Base-by-base conservation (phyloP, 148 eudicot species). In the Chenopodium berlandieri region DNA sequence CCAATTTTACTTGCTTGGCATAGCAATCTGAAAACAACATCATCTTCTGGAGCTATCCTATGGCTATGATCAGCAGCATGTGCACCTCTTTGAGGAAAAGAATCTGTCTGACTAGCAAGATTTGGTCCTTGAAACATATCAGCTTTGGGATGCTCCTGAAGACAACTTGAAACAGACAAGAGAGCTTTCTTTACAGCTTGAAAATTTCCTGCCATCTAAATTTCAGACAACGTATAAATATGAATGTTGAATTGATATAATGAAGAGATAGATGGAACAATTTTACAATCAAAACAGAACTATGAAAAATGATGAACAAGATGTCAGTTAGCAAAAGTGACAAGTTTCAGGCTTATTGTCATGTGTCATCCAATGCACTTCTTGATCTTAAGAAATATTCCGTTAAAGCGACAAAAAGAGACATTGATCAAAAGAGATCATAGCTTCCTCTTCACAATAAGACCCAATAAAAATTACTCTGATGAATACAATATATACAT, bases 111-210 rank as follows among this genome's bases (percentile, higher is more conserved):
- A 65, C 52, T 52, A 64, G 44, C 44, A 40, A 71, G 50, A 79
- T 50, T 50, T 9, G 54, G 12, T 10, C 54, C 54, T 50, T 50
- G 54, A 50, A 12, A 50, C 54, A 76, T 27, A 76, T 86, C 90
- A 75, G 80, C 84, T 81, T 78, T 82, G 37, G 88, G 78, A 66
- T 86, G 89, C 75, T 87, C 93, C 66, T 88, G 89, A 81, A 90
- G 91, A 85, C 90, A 90, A 72, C 87, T 86, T 81, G 93, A 84
- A 62, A 90, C 89, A n/a, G 86, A 81, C 81, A 86, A 77, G 14
- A 90, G 82, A 22, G 91, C 93, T 81, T 84, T 89, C 63, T 83
- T 89, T 48, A 87, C 93, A 79, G 91, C 89, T 78, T 79, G 86
- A 82, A 82, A 74, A 71, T 72, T 89, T 65, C 93, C 93, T 52